Evolutionary conservation across 139 green algal species (phyloP).

Genomic region (Volvox reticuliferus): DNA sequence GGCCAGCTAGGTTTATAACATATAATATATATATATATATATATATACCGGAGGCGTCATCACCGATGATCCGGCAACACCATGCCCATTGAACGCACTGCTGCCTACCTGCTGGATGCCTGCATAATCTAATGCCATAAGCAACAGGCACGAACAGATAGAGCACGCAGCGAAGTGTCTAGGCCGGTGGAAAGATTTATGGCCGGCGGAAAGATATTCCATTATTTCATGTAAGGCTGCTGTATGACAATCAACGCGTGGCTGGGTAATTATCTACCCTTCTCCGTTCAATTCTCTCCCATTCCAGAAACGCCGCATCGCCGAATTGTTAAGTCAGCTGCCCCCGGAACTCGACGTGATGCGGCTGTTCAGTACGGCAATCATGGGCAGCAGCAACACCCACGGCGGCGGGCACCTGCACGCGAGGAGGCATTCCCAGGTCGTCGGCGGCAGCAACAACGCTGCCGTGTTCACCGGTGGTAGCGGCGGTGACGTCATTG

Average conservation of each 20-base stretch:
- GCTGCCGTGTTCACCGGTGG: not conserved
- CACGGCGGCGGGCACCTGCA: not conserved
- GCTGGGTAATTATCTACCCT: too few species aligned
- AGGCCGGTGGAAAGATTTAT: too few species aligned
- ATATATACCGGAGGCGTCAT: too few species aligned
- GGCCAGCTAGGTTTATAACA: too few species aligned
- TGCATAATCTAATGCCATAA: too few species aligned
- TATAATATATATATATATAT: too few species aligned
- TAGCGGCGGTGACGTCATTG: not conserved
- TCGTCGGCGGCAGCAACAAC: not conserved
- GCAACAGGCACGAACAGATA: too few species aligned
- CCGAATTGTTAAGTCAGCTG: slow-evolving; percentile 37
- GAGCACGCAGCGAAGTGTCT: too few species aligned
- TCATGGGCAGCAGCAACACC: not conserved
- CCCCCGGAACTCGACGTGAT: slow-evolving; percentile 26
- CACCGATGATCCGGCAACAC: too few species aligned
- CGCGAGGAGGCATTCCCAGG: not conserved
- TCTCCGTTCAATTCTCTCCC: not conserved
- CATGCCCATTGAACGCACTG: too few species aligned
- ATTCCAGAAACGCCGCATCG: slow-evolving; percentile 35
- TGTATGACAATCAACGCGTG: not conserved
- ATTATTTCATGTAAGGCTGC: not conserved
- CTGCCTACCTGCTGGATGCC: too few species aligned
- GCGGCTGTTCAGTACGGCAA: not conserved
- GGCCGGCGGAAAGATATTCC: not conserved